phyloP scores from a whole-genome alignment of 805 yeast genomes.

The Cyberlindnera xishuangbannaensis region DNA sequence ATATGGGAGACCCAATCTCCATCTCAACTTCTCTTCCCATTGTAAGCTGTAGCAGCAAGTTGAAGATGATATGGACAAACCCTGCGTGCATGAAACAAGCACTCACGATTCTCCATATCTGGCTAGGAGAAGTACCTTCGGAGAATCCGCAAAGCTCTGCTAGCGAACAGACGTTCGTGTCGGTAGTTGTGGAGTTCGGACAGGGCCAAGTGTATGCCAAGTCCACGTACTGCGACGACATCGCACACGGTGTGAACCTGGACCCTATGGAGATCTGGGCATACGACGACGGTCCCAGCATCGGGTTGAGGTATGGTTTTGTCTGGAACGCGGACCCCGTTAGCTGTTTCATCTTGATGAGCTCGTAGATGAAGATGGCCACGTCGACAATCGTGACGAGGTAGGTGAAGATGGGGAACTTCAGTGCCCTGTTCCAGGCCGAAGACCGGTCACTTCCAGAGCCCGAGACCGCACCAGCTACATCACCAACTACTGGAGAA shows the following conservation, averaged over 20 bases:
- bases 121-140: slow-evolving; percentile 42
- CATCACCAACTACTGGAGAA: no score
- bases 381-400: slow-evolving; percentile 38
- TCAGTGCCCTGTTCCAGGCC: not conserved
- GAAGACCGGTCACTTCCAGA: not conserved
- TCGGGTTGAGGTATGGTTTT: slow-evolving; percentile 68
- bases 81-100: slow-evolving; percentile 76
- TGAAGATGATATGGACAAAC: slow-evolving; percentile 59
- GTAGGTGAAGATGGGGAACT: slow-evolving; percentile 15
- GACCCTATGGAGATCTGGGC: slow-evolving; percentile 66
- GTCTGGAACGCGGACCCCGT: slow-evolving; percentile 66
- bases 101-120: slow-evolving; percentile 65
- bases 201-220: slow-evolving; percentile 51
- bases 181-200: slow-evolving; percentile 54
- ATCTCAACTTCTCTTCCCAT: slow-evolving; percentile 57
- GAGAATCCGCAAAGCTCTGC: slow-evolving; percentile 56
- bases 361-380: slow-evolving; percentile 55
- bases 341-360: slow-evolving; percentile 46
- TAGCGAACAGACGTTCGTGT: slow-evolving; percentile 52
- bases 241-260: slow-evolving; percentile 58
- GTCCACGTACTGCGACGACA: slow-evolving; percentile 52
- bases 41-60: slow-evolving; percentile 52
- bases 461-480: no score
- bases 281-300: slow-evolving; percentile 71
- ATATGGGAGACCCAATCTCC: slow-evolving; percentile 49